phyloP scores from a whole-genome alignment of 1,284 basidiomycete species.

The Pisolithus thermaeus region DNA sequence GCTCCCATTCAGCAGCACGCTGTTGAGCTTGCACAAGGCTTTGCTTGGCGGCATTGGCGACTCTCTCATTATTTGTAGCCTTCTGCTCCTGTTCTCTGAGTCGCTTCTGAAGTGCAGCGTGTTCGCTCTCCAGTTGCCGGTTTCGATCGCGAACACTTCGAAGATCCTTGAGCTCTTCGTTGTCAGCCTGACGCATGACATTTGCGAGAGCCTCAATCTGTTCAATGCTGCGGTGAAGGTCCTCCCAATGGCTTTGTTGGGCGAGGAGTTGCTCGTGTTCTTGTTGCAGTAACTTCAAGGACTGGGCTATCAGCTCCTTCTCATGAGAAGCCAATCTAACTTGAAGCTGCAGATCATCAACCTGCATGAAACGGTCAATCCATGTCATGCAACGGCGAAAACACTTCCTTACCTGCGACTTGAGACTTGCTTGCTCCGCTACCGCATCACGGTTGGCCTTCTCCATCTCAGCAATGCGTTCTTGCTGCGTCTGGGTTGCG shows the following conservation, averaged over 20 bases:
- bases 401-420: conserved; percentile 47
- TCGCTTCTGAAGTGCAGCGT: conserved; percentile 60
- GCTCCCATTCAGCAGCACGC: conserved; percentile 73
- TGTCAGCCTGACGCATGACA: conserved; percentile 57
- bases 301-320: conserved; percentile 49
- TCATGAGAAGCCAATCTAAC: conserved; percentile 51
- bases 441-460: conserved; percentile 46
- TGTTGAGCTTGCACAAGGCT: conserved; percentile 67
- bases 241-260: conserved; percentile 68
- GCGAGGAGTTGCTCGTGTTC: conserved; percentile 53
- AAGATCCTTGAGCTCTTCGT: conserved; percentile 66
- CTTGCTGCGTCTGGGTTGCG: conserved; percentile 49
- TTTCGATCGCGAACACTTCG: conserved; percentile 57
- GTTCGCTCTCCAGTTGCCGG: conserved; percentile 62
- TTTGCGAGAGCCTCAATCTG: conserved; percentile 62
- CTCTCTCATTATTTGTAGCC: conserved; percentile 52
- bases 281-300: conserved; percentile 46
- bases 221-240: conserved; percentile 57
- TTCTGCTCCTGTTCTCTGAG: conserved; percentile 66
- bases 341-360: conserved; percentile 55
- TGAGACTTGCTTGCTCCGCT: conserved; percentile 50
- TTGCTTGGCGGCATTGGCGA: conserved; percentile 52
- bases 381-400: neutral
- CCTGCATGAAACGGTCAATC: conserved; percentile 32
- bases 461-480: conserved; percentile 58